Conservation (phyloP, 2,329 filamentous ascomycete genomes). For the Calonectria pseudoreteaudii region DNA sequence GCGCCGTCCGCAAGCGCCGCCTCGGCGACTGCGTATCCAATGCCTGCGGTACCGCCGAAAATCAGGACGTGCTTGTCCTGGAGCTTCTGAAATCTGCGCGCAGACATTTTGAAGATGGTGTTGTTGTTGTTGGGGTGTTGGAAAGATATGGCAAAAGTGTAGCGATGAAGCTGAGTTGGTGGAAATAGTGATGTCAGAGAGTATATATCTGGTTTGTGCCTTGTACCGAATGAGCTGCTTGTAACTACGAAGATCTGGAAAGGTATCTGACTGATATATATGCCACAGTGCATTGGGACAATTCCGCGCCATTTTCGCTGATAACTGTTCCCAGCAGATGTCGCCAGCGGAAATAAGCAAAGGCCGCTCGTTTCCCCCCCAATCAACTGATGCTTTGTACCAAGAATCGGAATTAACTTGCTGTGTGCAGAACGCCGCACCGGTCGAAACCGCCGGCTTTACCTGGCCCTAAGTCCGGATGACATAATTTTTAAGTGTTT, state of each 20-base stretch:
- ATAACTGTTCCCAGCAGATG: background rate
- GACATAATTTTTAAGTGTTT: background rate
- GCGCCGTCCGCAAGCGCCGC: conserved; percentile 32
- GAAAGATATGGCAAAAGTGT: background rate
- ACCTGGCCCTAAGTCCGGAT: background rate
- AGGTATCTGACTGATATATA: background rate
- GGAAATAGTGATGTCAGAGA: background rate
- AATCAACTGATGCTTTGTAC: background rate
- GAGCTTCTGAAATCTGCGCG: background rate
- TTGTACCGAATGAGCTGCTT: background rate
- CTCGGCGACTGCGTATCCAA: conserved; percentile 38
- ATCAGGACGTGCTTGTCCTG: conserved; percentile 27
- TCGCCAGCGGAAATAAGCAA: background rate
- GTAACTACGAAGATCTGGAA: background rate
- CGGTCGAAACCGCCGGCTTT: background rate
- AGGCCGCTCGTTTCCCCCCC: background rate
- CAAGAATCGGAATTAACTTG: background rate
- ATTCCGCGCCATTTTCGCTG: background rate
- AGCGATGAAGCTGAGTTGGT: background rate
- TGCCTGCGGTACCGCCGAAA: conserved; percentile 38
- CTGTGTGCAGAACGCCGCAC: background rate
- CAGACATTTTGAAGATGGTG: background rate
- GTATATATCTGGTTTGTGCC: background rate
- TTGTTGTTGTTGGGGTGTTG: background rate
- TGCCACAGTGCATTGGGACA: background rate